phyloP scores from a whole-genome alignment of 2,329 filamentous ascomycete species.

The Leptosphaerulina australis region DNA sequence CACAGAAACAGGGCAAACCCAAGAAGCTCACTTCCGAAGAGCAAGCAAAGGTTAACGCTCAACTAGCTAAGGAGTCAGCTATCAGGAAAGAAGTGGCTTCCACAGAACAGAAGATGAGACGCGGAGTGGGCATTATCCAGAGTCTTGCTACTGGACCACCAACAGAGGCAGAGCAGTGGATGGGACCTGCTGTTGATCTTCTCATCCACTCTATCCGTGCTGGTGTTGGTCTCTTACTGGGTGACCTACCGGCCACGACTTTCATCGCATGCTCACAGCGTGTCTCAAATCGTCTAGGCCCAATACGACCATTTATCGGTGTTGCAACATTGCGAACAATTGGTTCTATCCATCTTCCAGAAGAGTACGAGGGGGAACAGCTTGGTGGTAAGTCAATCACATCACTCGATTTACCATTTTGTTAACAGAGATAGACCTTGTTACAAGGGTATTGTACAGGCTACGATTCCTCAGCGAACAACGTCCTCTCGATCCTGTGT shows the following conservation, averaged over 20 bases:
- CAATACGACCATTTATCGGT: conserved; percentile 81
- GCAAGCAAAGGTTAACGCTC: conserved; percentile 85
- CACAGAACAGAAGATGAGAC: conserved; percentile 72
- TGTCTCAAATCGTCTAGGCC: conserved; percentile 74
- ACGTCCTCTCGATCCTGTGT: conserved; percentile 87
- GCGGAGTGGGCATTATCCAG: conserved; percentile 84
- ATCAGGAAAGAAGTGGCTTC: conserved; percentile 76
- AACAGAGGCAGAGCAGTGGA: conserved; percentile 88
- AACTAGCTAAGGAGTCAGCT: conserved; percentile 82
- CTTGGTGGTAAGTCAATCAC: conserved; percentile 60
- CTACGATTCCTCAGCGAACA: conserved; percentile 90
- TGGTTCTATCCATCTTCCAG: conserved; percentile 72
- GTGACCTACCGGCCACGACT: conserved; percentile 75
- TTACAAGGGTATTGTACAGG: conserved; percentile 88
- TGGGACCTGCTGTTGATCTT: conserved; percentile 77
- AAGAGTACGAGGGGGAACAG: conserved; percentile 77
- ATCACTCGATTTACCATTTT: neutral
- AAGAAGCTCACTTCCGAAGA: conserved; percentile 93
- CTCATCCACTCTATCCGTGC: conserved; percentile 77
- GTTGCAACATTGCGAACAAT: conserved; percentile 83
- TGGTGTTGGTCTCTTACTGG: conserved; percentile 80
- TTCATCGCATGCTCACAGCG: conserved; percentile 82
- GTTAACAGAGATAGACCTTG: conserved; percentile 53
- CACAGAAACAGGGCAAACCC: conserved; percentile 88
- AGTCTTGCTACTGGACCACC: conserved; percentile 84